Percentiles rank a stretch among this genome's conserved stretches.
phyloP scores from a whole-genome alignment of 148 eudicot genomes.

The Beta vulgaris region DNA sequence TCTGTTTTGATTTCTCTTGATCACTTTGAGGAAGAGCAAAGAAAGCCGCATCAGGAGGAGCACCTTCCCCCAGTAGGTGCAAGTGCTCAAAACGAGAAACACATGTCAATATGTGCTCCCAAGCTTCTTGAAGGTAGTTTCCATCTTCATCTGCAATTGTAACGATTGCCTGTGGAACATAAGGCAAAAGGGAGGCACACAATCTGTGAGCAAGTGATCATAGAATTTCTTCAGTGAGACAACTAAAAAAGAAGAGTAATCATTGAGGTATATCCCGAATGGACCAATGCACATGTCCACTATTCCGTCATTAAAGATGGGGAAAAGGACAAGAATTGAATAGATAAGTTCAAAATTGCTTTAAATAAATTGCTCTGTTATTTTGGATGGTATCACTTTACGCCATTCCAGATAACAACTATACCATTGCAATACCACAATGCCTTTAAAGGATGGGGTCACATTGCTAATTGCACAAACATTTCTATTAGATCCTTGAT shows the following conservation, averaged over 20 bases:
- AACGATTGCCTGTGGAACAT: slow-evolving; percentile 68
- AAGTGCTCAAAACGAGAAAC: slow-evolving; percentile 98
- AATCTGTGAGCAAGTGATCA: slow-evolving; percentile 12
- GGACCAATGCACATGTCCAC: neutral
- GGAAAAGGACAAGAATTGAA: too few relatives aligned
- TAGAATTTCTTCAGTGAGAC: neutral
- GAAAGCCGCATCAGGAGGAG: slow-evolving; percentile 98
- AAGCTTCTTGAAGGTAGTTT: slow-evolving; percentile 90
- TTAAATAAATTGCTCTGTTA: neutral
- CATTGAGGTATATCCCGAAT: neutral
- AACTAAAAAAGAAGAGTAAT: neutral
- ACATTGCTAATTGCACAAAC: too few relatives aligned
- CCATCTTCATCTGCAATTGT: slow-evolving; percentile 99
- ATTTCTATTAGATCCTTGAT: neutral
- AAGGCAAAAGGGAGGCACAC: slow-evolving; percentile 1
- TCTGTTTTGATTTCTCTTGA: slow-evolving; percentile 64
- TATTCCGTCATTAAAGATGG: neutral
- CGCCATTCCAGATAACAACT: neutral
- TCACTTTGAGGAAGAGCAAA: slow-evolving; percentile 84
- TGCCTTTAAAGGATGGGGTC: neutral
- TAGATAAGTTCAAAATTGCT: too few relatives aligned
- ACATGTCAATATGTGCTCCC: slow-evolving; percentile 98
- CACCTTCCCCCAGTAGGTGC: slow-evolving; percentile 98
- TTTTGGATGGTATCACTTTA: neutral
- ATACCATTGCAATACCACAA: neutral